Conservation (phyloP, 371 early-diverging fungal species). For the Entomophthora muscae region DNA sequence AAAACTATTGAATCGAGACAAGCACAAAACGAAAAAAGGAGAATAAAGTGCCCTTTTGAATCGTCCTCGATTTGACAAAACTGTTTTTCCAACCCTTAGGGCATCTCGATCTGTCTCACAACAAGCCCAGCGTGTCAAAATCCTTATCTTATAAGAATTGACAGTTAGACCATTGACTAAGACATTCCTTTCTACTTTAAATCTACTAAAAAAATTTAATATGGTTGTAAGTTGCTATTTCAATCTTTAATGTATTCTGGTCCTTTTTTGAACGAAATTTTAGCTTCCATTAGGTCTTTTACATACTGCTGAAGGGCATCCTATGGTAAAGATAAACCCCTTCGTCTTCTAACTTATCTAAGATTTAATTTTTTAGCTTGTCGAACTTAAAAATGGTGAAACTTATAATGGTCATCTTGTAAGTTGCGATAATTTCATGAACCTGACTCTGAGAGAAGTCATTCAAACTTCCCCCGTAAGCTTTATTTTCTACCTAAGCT, state of each 20-base stretch:
- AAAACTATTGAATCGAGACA: no score
- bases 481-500: neutral
- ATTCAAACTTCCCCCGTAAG: slow-evolving; percentile 76
- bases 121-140: no score
- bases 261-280: neutral
- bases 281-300: slow-evolving; percentile 85
- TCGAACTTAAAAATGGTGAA: slow-evolving; percentile 97
- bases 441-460: slow-evolving; percentile 85
- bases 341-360: neutral
- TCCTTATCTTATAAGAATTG: no score
- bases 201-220: no score
- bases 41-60: no score
- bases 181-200: no score
- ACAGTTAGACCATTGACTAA: no score
- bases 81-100: no score
- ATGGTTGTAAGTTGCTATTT: neutral
- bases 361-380: slow-evolving; percentile 30
- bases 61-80: no score
- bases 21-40: no score
- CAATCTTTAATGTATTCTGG: neutral
- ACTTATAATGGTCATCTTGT: slow-evolving; percentile 95
- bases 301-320: slow-evolving; percentile 75
- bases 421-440: slow-evolving; percentile 96
- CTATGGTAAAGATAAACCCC: slow-evolving; percentile 35
- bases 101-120: no score